Evolutionary conservation across 257 asterid genomes (phyloP), one percentile per base, ranked within the genome.

Genomic region (Solanum pinnatisectum): DNA sequence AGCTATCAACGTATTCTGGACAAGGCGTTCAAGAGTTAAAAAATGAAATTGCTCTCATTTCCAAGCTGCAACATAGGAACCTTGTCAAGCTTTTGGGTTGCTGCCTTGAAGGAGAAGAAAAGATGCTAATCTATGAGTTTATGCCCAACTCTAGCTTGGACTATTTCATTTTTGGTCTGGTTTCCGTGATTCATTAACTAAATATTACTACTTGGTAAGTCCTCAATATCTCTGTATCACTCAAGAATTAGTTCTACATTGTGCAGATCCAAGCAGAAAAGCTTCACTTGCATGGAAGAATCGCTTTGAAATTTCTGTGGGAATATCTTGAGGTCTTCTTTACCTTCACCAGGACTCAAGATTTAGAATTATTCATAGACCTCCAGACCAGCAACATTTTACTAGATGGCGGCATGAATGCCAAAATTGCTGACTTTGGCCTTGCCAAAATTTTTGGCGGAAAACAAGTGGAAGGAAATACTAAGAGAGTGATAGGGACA

Each of bases 341-440:
- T 88, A 88, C 15, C 87, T 88, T 68, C 89, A 88, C 68, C 87
- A 84, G 49, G 89, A 88, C 27, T 88, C 87, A 2, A 88, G 89
- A 56, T 71, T 88, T 36, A 88, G 84, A 88, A 88, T 83, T 70
- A 88, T 88, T 30, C 89, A 88, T 30, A 72, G 89, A 88, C 39
- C 89, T 88, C 63, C 83, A 88, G 22, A 83, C 76, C 37, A 88
- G 87, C 40, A 88, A 83, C 44, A 84, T 88, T 22, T 84, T 88
- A 68, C 82, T 88, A 68, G 89, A 88, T 25, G 20, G 82, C 10
- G 49, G 25, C 72, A 14, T 88, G 87, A 88, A 88, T 35, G 87
- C 89, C 79, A 88, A 88, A 84, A 88, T 88, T 67, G 72, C 87
- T 20, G 87, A 88, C 4, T 88, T 88, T 37, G 89, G 89, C 73